Evolutionary conservation across 345 rosid species (phyloP), one percentile per base, ranked within the genome.

Genomic region (Camelina sativa): DNA sequence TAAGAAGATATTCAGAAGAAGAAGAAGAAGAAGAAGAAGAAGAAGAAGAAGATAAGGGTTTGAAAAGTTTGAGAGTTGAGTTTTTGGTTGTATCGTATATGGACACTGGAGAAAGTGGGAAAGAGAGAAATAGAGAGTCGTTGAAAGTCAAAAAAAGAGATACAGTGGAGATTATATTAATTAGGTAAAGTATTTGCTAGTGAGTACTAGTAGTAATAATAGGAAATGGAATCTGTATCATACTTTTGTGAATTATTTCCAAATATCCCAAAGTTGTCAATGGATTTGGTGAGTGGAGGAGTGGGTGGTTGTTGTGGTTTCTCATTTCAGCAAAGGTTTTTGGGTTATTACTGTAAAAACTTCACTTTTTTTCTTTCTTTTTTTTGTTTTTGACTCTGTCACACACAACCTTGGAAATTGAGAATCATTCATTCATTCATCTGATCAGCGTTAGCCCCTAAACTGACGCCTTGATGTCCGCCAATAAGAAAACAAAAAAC

Each of bases 201-300:
- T 56, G 57, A 73, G 48, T 30, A 28, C 30, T 3, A 28, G 30
- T 25, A 25, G 28, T 28, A 28, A 28, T 28, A 15, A 44, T 44
- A 44, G 15, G 16, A 44, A 75, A 46, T 62, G 79, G 75, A 69
- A 69, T 69, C 79, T 44, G 74, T 34, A 57, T 76, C 70, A 68
- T 56, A 66, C 52, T 28, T 74, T 74, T 60, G 69, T 59, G 48
- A 44, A 12, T 7, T 34, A 28, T 44, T 44, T 76, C 15, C 69
- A 68, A 68, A 75, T 28, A 28, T 48, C 67, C 73, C 54, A 38
- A 38, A 43, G 70, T 69, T 53, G 75, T 62, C 70, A 69, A 76
- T 76, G 80, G 80, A 76, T 76, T 76, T 76, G 80, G 75, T 75
- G 69, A 76, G 80, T 76, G 79, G 80, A 62, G 51, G 65, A 55